phyloP scores from a whole-genome alignment of 306 rosid species.

The Sechiopsis laciniata region DNA sequence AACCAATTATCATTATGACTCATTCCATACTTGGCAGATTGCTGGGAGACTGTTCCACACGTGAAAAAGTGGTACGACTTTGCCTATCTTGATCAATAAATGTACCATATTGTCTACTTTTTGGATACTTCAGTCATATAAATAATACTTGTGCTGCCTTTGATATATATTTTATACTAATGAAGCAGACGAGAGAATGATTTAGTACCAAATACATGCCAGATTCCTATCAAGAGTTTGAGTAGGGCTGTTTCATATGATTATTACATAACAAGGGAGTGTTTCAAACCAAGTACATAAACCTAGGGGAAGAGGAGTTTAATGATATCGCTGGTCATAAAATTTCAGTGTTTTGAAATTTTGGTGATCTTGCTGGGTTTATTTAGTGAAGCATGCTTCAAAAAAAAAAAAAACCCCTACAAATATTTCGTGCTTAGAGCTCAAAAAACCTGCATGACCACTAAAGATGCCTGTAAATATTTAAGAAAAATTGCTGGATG shows the following conservation, averaged over 20 bases:
- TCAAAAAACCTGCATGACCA: no score
- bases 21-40: conserved; percentile 54
- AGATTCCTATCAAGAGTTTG: neutral
- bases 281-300: neutral
- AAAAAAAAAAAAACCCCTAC: no score
- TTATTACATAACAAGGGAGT: neutral
- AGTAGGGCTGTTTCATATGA: conserved; percentile 2
- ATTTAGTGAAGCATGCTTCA: neutral
- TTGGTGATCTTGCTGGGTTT: neutral
- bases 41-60: conserved; percentile 67
- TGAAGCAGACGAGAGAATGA: neutral
- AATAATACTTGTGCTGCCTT: conserved; percentile 4
- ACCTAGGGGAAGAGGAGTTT: neutral
- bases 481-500: conserved; percentile 10
- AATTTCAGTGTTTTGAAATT: neutral
- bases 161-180: conserved; percentile 9
- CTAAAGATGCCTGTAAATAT: no score
- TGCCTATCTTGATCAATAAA: neutral
- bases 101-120: neutral
- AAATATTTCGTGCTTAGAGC: no score
- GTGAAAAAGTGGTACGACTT: conserved; percentile 65
- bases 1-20: conserved; percentile 1
- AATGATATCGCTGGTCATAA: neutral
- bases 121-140: neutral
- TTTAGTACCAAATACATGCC: neutral